Conservation (phyloP, 305 asterid species). For the Fraxinus xanthoxyloides region DNA sequence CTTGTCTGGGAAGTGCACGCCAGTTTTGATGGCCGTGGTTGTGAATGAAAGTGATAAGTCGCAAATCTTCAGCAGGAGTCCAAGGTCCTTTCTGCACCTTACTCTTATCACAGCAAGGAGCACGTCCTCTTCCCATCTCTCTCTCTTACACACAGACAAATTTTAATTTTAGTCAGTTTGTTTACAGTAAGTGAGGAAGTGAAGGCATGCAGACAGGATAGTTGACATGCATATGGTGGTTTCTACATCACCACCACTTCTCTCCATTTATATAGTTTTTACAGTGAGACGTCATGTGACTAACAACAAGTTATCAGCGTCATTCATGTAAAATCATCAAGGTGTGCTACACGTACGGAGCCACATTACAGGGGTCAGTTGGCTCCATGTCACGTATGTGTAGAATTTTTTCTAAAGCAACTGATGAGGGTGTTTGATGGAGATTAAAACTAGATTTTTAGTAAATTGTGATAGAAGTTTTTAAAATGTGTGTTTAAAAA, state of each 20-base stretch:
- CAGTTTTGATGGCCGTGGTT: constrained; percentile 55
- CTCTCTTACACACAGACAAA: neutral
- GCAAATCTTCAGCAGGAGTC: constrained; percentile 56
- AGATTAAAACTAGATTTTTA: no score
- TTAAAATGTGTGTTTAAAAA: no score
- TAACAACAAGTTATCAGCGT: neutral
- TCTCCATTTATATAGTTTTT: constrained; percentile 16
- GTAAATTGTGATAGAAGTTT: no score
- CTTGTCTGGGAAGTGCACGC: constrained; percentile 63
- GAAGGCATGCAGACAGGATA: neutral
- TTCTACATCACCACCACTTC: constrained; percentile 9
- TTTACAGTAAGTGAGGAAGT: neutral
- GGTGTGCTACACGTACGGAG: no score
- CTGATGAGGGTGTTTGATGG: no score
- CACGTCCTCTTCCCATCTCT: constrained; percentile 46
- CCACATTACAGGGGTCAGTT: no score
- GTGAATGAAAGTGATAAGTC: constrained; percentile 40
- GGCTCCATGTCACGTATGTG: no score
- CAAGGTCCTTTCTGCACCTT: constrained; percentile 64
- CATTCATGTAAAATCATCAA: neutral
- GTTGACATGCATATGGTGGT: constrained; percentile 12
- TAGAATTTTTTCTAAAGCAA: neutral
- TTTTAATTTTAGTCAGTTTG: no score
- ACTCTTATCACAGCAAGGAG: constrained; percentile 68
- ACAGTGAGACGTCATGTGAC: neutral